Evolutionary conservation across 2,329 filamentous ascomycete species (phyloP).

Genomic region (Fusarium sp.): DNA sequence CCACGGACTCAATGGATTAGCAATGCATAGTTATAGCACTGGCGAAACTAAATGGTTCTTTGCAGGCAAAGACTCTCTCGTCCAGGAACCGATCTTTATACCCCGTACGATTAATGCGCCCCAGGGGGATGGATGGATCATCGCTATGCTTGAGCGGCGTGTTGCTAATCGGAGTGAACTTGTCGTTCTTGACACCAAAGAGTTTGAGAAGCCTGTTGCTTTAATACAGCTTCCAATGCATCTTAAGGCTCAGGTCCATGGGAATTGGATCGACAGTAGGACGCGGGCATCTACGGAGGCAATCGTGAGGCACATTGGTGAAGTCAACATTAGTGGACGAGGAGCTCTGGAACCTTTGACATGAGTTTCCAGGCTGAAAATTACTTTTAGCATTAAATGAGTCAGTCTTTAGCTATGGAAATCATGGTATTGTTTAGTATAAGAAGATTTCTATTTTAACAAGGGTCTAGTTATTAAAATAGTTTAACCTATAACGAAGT

Average conservation of each 20-base stretch:
- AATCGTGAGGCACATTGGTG: not conserved
- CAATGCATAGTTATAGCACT: slow-evolving; percentile 19
- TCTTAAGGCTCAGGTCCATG: slow-evolving; percentile 22
- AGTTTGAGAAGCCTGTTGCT: slow-evolving; percentile 23
- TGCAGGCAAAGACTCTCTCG: slow-evolving; percentile 14
- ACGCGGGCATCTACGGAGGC: not conserved
- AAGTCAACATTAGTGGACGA: not conserved
- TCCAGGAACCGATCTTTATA: slow-evolving; percentile 32
- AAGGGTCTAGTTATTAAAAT: too few species aligned
- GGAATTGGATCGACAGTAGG: slow-evolving; percentile 12
- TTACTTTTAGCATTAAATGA: too few species aligned
- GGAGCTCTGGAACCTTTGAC: not conserved
- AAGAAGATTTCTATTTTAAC: too few species aligned
- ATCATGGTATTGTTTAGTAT: too few species aligned
- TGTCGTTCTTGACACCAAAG: slow-evolving; percentile 17
- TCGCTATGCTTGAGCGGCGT: slow-evolving; percentile 8
- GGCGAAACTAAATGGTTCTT: slow-evolving; percentile 19
- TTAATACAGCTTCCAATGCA: slow-evolving; percentile 28
- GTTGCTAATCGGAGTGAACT: slow-evolving; percentile 21
- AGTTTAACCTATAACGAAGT: too few species aligned
- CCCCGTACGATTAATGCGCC: slow-evolving; percentile 7
- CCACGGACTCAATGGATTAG: slow-evolving; percentile 10
- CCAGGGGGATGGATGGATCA: slow-evolving; percentile 25
- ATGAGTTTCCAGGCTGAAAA: not conserved
- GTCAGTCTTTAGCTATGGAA: too few species aligned